Percentiles rank a stretch among this genome's conserved stretches.
Evolutionary conservation across 2,329 filamentous ascomycete species (phyloP).

Genomic region (Ilyonectria robusta): DNA sequence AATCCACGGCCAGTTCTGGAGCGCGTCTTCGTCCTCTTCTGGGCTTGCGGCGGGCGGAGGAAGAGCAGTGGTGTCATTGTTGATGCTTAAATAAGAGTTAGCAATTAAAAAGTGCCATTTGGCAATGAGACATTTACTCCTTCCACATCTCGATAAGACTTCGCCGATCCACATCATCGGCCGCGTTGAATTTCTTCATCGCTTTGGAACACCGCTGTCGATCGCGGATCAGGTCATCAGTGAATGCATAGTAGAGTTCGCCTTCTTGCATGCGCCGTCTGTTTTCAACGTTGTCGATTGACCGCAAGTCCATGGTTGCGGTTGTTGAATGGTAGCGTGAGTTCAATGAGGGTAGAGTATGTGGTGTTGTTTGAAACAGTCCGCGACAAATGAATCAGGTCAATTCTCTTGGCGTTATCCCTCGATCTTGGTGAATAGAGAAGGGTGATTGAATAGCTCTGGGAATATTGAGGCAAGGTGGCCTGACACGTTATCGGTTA

Average conservation of each 20-base stretch:
- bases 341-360: no score
- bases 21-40: constrained; percentile 75
- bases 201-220: constrained; percentile 75
- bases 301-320: background rate
- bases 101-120: background rate
- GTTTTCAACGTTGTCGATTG: constrained; percentile 62
- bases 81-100: background rate
- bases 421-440: no score
- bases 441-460: no score
- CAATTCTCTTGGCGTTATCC: no score
- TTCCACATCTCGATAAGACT: constrained; percentile 77
- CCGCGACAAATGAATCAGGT: no score
- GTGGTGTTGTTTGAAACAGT: no score
- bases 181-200: constrained; percentile 74
- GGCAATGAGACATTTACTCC: constrained; percentile 63
- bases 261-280: constrained; percentile 72
- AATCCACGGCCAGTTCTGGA: constrained; percentile 77
- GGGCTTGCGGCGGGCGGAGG: constrained; percentile 70
- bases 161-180: constrained; percentile 72
- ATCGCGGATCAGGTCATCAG: constrained; percentile 74
- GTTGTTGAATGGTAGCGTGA: no score
- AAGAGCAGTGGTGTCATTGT: constrained; percentile 64
- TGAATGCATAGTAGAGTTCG: constrained; percentile 82
- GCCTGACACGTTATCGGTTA: no score
- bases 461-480: no score